Evolutionary conservation across 169 alveolate species (phyloP).

Genomic region (Theileria annulata): DNA sequence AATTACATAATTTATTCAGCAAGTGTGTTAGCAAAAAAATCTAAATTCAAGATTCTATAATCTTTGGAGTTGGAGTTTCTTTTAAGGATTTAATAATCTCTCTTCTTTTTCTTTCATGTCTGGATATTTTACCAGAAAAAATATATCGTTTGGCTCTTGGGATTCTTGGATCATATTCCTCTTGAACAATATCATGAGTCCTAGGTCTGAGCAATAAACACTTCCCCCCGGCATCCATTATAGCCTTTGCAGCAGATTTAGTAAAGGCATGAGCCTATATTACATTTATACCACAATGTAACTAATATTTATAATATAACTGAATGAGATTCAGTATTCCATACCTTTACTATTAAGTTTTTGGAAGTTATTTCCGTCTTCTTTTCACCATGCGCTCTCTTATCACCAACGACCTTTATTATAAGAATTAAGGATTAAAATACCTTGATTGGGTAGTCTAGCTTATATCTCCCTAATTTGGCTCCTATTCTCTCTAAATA

Average conservation of each 20-base stretch:
- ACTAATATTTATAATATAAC: slow-evolving; percentile 6
- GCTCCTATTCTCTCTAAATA: slow-evolving; percentile 72
- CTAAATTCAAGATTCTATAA: no score
- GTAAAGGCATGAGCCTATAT: slow-evolving; percentile 78
- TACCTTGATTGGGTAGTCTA: slow-evolving; percentile 75
- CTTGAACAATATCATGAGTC: slow-evolving; percentile 75
- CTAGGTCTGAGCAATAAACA: slow-evolving; percentile 72
- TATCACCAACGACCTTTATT: slow-evolving; percentile 49
- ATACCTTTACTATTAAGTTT: slow-evolving; percentile 71
- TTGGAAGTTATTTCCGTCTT: slow-evolving; percentile 59
- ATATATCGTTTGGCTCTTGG: slow-evolving; percentile 73
- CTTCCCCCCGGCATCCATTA: slow-evolving; percentile 71
- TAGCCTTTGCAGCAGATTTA: slow-evolving; percentile 73
- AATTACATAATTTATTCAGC: no score
- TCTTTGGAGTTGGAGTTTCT: slow-evolving; percentile 9
- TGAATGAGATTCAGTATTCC: no score
- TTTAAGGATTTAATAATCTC: slow-evolving; percentile 24
- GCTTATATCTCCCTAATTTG: slow-evolving; percentile 71
- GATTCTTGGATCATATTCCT: slow-evolving; percentile 72
- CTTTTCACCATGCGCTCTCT: slow-evolving; percentile 35
- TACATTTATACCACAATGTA: neutral
- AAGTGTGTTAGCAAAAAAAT: no score
- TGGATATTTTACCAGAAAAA: slow-evolving; percentile 74
- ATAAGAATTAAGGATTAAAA: neutral
- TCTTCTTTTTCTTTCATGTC: slow-evolving; percentile 62